Evolutionary conservation across 164 flowering plant genomes (phyloP), one percentile per base, ranked within the genome.

Genomic region (Macadamia tetraphylla): DNA sequence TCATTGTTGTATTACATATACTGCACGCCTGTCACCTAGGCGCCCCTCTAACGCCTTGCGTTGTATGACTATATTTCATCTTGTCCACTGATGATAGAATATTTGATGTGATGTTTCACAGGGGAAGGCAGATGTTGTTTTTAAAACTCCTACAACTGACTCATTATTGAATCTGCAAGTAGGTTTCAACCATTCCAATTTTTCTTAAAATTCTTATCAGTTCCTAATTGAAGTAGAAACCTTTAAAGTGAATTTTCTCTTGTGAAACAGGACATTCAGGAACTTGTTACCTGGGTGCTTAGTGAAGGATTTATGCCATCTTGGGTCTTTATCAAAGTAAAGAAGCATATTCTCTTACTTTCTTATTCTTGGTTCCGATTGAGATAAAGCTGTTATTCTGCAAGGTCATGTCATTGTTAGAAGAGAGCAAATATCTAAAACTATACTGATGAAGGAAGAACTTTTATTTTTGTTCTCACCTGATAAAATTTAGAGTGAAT

Each of bases 201-300:
- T 56, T 57, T 58, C 11, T 67, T 23, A 9, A 17, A 15, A 5
- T 56, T 57, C 17, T 18, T 52, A 58, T 57, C 10, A 7, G 7
- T 59, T 66, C 58, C 43, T 29, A 63, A 15, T 68, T 66, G 30
- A 11, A 51, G 8, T 48, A 46, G 18, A 17, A 65, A 17, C 46
- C 31, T 52, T 40, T 55, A 68, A 42, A 14, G 55, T 58, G 17
- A 60, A 31, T 40, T 71, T 73, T 68, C 13, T 59, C 6, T 71
- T 68, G 31, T 80, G 56, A 63, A 63, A 67, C 86, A 94, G 99
- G 98, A 95, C 66, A 80, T 95, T 74, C 99, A 95, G 81, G 97
- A 93, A 43, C 94, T 95, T 75, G 90, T 88, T 29, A 89, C 90
- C 15, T 95, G 99, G 99, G 98, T 95, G 49, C 94, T 92, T 81